Evolutionary conservation across 2,329 filamentous ascomycete species (phyloP), one percentile per base, ranked within the genome.

Genomic region (Fusarium sarcochroum): DNA sequence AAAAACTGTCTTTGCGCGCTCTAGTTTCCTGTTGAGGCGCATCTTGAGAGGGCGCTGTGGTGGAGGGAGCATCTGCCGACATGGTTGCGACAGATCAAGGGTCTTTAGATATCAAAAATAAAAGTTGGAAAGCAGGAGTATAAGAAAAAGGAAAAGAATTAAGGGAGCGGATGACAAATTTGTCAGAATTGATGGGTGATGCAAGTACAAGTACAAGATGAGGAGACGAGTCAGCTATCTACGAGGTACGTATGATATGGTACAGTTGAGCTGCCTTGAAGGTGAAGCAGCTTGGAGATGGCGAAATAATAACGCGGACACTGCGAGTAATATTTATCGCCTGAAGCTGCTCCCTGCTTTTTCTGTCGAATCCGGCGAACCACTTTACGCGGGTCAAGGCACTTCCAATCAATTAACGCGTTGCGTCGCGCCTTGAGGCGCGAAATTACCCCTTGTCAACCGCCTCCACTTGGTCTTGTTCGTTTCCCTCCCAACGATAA

Each of bases 1-100:
- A 90, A 71, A 88, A 85, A 80, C 88, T 90, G 63, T 86, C 83
- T 68, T 82, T 87, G 69, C 87, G 86, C 32, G 80, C 63, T 17
- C 70, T 42, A 32, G 62, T 63, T 52, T 57, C 44, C 42, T 72
- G 71, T 20, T 67, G 76, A 49, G 69, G 57, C n/a, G 60, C 68
- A 32, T 72, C 69, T 30, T 59, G 68, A 14, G 67, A 51, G 25
- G 63, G 71, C 30, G 69, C 68, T 41, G 74, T 68, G 52, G 69
- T 71, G 20, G 79, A 68, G 49, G 71, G 70, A 47, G 81, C 70
- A 70, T 83, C 80, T 78, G 83, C 79, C 35, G 74, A 77, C 76
- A 80, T 79, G 59, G 78, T 74, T 55, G 35, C 46, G 30, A 44
- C n/a, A 2, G 21, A 37, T 32, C 15, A 18, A 18, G 11, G 30